A percentile compares a stretch with the other conserved stretches of the same genome.
phyloP scores from a whole-genome alignment of 116 monocot genomes.

The Dioscorea cayenensis region DNA sequence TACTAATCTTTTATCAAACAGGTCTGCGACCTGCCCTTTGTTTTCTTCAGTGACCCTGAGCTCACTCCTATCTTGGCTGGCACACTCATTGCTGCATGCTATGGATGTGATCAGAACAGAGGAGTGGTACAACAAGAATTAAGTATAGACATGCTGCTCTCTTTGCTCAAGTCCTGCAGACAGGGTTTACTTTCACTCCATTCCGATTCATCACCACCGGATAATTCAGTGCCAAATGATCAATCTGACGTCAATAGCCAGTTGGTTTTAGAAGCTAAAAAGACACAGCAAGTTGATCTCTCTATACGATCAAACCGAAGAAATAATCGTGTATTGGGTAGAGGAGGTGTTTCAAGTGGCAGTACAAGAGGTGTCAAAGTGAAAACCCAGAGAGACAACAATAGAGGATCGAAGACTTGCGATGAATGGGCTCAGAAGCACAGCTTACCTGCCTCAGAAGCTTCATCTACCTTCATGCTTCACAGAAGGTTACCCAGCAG shows the following conservation, averaged over 20 bases:
- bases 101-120: conserved; percentile 87
- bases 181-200: conserved; percentile 26
- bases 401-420: conserved; percentile 40
- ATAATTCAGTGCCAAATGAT: conserved; percentile 17
- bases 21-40: conserved; percentile 95
- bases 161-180: conserved; percentile 69
- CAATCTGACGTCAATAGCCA: conserved; percentile 20
- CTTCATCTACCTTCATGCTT: conserved; percentile 53
- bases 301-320: conserved; percentile 36
- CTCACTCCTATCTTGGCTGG: conserved; percentile 78
- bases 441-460: conserved; percentile 29
- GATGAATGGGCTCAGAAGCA: conserved; percentile 66
- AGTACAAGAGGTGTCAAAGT: conserved; percentile 31
- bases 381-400: conserved; percentile 50
- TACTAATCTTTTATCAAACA: conserved; percentile 25
- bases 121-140: conserved; percentile 88
- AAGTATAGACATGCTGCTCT: conserved; percentile 87
- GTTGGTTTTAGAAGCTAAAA: conserved; percentile 29
- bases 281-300: conserved; percentile 33
- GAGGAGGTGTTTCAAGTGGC: conserved; percentile 21
- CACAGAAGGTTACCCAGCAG: conserved; percentile 56
- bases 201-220: conserved; percentile 18
- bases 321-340: conserved; percentile 21
- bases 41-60: conserved; percentile 95
- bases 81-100: conserved; percentile 83